Evolutionary conservation across 179 eudicot genomes (phyloP).

Genomic region (Beta lomatogona): DNA sequence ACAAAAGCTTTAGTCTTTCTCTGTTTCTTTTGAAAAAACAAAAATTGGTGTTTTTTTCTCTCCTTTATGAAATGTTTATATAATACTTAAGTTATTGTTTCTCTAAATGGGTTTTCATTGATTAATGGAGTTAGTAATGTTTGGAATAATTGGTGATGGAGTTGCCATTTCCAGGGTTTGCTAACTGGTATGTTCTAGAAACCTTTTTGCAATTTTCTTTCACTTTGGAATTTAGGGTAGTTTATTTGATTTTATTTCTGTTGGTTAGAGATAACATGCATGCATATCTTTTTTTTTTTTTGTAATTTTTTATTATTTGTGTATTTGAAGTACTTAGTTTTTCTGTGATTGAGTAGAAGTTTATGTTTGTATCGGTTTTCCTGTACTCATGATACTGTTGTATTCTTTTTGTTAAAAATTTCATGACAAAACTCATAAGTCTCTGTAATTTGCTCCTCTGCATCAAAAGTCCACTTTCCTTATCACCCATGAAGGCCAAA

Average conservation of each 20-base stretch:
- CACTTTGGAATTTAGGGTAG: not conserved
- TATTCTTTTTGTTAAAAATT: not conserved
- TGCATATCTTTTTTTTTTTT: too few relatives aligned
- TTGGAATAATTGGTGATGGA: not conserved
- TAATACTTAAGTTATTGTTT: not conserved
- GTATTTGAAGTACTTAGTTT: too few relatives aligned
- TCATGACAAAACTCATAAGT: not conserved
- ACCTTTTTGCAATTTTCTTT: not conserved
- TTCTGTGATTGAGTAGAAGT: too few relatives aligned
- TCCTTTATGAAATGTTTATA: too few relatives aligned
- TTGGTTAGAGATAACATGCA: not conserved
- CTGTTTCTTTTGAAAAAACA: not conserved
- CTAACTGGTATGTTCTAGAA: constrained; percentile 2
- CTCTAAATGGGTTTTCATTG: not conserved
- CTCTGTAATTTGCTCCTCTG: constrained; percentile 1
- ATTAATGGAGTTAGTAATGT: not conserved
- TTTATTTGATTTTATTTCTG: not conserved
- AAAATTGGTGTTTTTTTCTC: too few relatives aligned
- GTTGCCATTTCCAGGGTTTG: constrained; percentile 6
- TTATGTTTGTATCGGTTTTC: too few relatives aligned
- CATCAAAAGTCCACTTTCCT: constrained; percentile 9
- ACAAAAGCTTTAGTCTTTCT: not conserved
- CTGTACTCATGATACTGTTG: too few relatives aligned
- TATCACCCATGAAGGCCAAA: not conserved
- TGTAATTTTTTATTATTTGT: too few relatives aligned